Percentiles rank a stretch among this genome's conserved stretches.
These are phyloP conservation scores for Henckelia pumila DNA, from an alignment of 257 asterid species.

Conservation along the genomic window DNA sequence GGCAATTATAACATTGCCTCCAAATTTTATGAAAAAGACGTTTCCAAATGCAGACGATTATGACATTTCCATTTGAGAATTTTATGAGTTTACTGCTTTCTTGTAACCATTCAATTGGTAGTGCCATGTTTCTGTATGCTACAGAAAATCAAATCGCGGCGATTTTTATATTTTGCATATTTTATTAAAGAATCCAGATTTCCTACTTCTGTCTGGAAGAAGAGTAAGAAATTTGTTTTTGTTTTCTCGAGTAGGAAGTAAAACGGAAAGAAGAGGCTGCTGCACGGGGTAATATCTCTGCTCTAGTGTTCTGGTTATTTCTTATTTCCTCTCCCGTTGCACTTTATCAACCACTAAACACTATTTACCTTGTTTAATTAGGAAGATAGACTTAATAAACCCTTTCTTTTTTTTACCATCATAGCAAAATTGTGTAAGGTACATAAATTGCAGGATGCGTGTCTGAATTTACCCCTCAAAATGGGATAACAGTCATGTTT, in stretches of 20 bases:
- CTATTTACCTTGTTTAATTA: conserved; percentile 13
- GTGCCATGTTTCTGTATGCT: background rate
- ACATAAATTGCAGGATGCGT: background rate
- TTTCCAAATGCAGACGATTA: background rate
- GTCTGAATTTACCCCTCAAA: background rate
- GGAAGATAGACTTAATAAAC: background rate
- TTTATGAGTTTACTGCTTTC: background rate
- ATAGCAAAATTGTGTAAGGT: background rate
- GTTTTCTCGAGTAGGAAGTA: conserved; percentile 47
- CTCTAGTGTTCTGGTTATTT: conserved; percentile 15
- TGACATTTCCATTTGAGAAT: background rate
- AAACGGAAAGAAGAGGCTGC: conserved; percentile 87
- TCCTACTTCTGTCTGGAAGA: background rate
- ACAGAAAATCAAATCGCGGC: background rate
- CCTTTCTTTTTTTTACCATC: background rate
- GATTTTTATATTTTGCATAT: background rate
- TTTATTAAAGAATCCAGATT: background rate
- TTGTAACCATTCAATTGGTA: background rate
- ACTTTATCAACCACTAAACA: conserved; percentile 8
- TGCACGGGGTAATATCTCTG: conserved; percentile 61
- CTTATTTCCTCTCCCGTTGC: background rate
- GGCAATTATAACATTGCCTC: background rate
- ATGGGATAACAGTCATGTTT: conserved; percentile 10
- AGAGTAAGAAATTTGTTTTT: too few relatives aligned
- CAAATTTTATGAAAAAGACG: too few relatives aligned